A percentile compares a stretch with the other conserved stretches of the same genome.
Conservation (phyloP, 2,329 filamentous ascomycete genomes). For the Cytospora leucostoma region DNA sequence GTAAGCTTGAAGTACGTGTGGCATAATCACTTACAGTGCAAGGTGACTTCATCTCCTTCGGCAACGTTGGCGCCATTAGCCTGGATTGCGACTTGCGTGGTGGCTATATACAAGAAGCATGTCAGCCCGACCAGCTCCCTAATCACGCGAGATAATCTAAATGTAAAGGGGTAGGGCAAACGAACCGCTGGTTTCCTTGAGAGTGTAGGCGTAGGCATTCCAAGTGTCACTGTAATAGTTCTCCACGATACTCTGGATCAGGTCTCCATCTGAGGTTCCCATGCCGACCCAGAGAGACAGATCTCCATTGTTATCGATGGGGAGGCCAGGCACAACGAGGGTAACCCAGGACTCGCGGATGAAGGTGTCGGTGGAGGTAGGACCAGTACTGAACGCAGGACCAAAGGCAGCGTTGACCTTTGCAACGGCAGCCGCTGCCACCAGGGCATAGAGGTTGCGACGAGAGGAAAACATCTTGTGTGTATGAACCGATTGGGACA, state of each 20-base stretch:
- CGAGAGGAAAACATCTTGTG: slow-evolving; percentile 16
- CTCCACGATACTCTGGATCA: slow-evolving; percentile 50
- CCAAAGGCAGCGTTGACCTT: slow-evolving; percentile 37
- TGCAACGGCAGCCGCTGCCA: slow-evolving; percentile 26
- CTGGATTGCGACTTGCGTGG: slow-evolving; percentile 39
- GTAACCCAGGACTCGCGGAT: slow-evolving; percentile 48
- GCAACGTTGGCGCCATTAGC: slow-evolving; percentile 33
- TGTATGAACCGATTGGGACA: background rate
- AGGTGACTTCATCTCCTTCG: slow-evolving; percentile 40
- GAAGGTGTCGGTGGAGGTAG: slow-evolving; percentile 42
- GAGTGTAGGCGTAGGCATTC: slow-evolving; percentile 47
- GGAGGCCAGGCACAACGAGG: slow-evolving; percentile 43
- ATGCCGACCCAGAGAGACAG: slow-evolving; percentile 51
- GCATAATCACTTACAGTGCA: slow-evolving; percentile 38
- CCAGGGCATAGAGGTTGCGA: slow-evolving; percentile 21
- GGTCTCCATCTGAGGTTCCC: slow-evolving; percentile 48
- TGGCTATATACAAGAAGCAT: slow-evolving; percentile 27
- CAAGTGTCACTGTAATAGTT: slow-evolving; percentile 37
- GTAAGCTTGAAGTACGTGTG: background rate
- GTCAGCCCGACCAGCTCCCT: background rate
- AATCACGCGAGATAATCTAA: background rate
- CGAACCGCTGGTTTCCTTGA: slow-evolving; percentile 38
- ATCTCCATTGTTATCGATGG: slow-evolving; percentile 40
- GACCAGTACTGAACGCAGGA: slow-evolving; percentile 47
- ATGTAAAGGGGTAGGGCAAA: slow-evolving; percentile 11